phyloP scores from a whole-genome alignment of 2,329 filamentous ascomycete genomes.

The Tolypocladium guangdongense region DNA sequence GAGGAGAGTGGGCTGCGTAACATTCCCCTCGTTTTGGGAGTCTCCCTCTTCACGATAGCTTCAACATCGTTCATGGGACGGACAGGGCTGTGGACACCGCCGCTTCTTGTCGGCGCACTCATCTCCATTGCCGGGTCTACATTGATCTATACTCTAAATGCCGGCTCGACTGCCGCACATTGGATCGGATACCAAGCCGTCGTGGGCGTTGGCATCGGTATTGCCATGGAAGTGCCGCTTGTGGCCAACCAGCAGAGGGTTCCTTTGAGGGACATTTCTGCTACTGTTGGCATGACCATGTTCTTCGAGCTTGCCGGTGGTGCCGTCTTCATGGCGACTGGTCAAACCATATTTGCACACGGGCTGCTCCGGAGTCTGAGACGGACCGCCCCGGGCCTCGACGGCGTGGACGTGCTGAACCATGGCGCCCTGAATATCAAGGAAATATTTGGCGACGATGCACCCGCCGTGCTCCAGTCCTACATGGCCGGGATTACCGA shows the following conservation, averaged over 20 bases:
- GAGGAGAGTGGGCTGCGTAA: conserved; percentile 25
- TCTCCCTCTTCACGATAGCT: background rate
- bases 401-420: background rate
- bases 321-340: background rate
- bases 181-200: background rate
- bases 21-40: conserved; percentile 22
- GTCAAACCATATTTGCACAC: background rate
- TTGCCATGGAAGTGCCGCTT: background rate
- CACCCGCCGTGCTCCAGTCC: background rate
- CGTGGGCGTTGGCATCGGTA: background rate
- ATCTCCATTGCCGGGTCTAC: background rate
- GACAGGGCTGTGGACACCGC: background rate
- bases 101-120: background rate
- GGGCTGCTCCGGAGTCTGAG: background rate
- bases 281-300: background rate
- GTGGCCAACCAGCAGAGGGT: background rate
- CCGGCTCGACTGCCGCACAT: background rate
- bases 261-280: background rate
- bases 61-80: background rate
- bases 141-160: background rate
- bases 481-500: background rate
- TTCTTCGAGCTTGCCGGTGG: background rate
- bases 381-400: background rate
- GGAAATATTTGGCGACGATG: background rate
- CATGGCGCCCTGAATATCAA: background rate